Evolutionary conservation across 345 rosid genomes (phyloP).

Genomic region (Acer campestre): DNA sequence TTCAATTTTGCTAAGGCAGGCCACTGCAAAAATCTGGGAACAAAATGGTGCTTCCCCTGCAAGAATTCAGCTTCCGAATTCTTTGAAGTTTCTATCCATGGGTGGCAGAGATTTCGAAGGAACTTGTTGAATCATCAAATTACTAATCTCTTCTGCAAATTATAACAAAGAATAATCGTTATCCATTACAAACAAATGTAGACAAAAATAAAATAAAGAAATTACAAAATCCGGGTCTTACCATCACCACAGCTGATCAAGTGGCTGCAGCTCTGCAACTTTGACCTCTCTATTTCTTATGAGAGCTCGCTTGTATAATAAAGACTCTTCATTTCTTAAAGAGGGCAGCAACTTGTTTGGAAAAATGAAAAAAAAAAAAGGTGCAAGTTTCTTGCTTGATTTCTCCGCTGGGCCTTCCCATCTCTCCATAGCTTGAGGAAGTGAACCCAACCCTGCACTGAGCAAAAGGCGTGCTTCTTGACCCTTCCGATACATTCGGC

Average conservation of each 20-base stretch:
- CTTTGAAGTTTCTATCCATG: neutral
- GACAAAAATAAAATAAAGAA: neutral
- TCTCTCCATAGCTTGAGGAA: too few species aligned
- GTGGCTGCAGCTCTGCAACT: neutral
- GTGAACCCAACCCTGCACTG: neutral
- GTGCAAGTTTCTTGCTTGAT: too few species aligned
- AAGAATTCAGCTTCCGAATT: neutral
- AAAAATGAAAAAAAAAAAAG: neutral
- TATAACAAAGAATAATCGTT: neutral
- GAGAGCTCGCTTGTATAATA: neutral
- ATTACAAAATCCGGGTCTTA: too few species aligned
- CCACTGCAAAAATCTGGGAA: conserved; percentile 5
- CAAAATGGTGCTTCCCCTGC: neutral
- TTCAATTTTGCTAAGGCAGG: neutral
- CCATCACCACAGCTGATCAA: neutral
- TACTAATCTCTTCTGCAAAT: conserved; percentile 7
- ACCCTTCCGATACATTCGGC: conserved; percentile 2
- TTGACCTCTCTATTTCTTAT: neutral
- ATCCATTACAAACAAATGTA: neutral
- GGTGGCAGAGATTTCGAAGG: conserved; percentile 6
- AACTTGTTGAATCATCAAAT: conserved; percentile 6
- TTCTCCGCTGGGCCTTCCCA: too few species aligned
- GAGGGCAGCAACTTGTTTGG: neutral
- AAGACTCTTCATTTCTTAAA: neutral
- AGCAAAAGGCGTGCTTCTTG: neutral